Evolutionary conservation across 306 rosid species (phyloP).

Genomic region (Boehmeria nivea): DNA sequence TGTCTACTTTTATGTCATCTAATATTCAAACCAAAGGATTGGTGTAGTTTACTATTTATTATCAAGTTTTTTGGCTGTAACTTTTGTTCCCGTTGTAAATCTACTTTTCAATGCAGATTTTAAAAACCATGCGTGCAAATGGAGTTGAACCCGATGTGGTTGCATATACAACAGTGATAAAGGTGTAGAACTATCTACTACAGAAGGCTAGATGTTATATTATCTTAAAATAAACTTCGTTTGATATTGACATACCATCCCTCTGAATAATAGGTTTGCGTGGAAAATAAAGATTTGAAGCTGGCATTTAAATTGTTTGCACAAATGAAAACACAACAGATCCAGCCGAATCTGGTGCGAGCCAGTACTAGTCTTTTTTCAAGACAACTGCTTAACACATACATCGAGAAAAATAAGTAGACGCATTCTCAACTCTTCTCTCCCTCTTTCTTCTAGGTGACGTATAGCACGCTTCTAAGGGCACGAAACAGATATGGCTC

Average conservation of each 20-base stretch:
- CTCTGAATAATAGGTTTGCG: conserved; percentile 65
- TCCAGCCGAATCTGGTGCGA: conserved; percentile 81
- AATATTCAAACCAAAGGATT: too few relatives aligned
- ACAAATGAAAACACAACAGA: conserved; percentile 70
- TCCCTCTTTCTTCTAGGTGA: conserved; percentile 47
- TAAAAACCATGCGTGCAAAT: conserved; percentile 57
- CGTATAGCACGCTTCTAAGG: conserved; percentile 75
- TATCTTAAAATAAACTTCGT: conserved; percentile 4
- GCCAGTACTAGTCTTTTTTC: background rate
- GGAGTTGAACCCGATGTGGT: conserved; percentile 82
- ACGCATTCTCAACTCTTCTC: background rate
- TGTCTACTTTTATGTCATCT: too few relatives aligned
- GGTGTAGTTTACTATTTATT: too few relatives aligned
- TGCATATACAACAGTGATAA: conserved; percentile 79
- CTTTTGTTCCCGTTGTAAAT: background rate
- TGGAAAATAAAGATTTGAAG: conserved; percentile 55
- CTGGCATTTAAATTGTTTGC: conserved; percentile 57
- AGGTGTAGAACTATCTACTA: conserved; percentile 47
- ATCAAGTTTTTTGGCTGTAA: too few relatives aligned
- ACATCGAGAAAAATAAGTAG: background rate
- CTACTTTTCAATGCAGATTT: conserved; percentile 51
- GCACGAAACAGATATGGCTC: conserved; percentile 79
- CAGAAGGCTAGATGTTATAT: conserved; percentile 1
- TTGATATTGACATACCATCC: conserved; percentile 18
- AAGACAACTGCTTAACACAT: too few relatives aligned